A percentile compares a stretch with the other conserved stretches of the same genome.
These are phyloP conservation scores for Penicillium paneum DNA, from an alignment of 2,329 filamentous ascomycete genomes.

Conservation along the genomic window DNA sequence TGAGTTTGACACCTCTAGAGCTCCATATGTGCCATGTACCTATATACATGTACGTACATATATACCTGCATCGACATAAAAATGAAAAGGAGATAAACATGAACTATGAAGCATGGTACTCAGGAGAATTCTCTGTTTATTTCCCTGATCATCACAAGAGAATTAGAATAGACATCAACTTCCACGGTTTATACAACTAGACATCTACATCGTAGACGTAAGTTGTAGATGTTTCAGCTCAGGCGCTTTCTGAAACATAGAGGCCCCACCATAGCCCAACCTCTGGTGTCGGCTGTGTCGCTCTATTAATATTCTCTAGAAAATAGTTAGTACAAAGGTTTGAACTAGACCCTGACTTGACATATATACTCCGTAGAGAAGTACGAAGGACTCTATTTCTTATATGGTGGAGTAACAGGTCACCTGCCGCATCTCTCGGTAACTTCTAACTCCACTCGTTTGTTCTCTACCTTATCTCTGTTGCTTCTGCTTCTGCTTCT, in stretches of 20 bases:
- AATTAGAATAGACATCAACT: not conserved
- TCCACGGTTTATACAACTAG: not conserved
- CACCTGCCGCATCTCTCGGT: constrained; percentile 11
- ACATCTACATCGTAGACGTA: not conserved
- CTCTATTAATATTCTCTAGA: constrained; percentile 24
- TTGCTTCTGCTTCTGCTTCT: constrained; percentile 13
- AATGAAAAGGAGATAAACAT: not conserved
- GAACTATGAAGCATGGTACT: constrained; percentile 8
- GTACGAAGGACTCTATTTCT: not conserved
- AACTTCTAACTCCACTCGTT: constrained; percentile 15
- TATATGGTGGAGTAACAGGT: constrained; percentile 7
- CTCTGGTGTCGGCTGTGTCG: constrained; percentile 18
- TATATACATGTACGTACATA: not conserved
- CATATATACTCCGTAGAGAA: not conserved
- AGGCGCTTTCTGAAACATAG: constrained; percentile 28
- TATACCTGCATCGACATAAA: not conserved
- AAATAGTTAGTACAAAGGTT: not conserved
- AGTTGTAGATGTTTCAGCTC: constrained; percentile 12
- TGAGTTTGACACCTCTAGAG: too few species aligned
- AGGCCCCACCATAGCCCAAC: constrained; percentile 22
- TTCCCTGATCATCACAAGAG: not conserved
- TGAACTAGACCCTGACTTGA: not conserved
- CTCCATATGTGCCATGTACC: not conserved
- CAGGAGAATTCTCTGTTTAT: not conserved
- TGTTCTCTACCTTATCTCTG: constrained; percentile 10